These are phyloP conservation scores for Cymodocea nodosa DNA, from an alignment of 116 monocot species.

Conservation along the genomic window DNA sequence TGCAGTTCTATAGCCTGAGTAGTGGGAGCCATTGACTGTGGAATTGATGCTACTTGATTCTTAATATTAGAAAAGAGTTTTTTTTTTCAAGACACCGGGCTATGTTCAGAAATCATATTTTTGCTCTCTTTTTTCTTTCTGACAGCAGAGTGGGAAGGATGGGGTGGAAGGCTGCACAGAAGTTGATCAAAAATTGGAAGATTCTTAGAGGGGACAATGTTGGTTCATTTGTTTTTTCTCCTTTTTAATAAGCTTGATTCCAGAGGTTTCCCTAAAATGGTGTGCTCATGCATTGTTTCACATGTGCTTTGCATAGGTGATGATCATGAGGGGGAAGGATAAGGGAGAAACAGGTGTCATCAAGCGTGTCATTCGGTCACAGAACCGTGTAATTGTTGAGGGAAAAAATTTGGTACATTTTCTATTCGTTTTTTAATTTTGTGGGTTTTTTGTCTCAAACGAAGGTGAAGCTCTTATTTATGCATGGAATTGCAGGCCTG, in stretches of 20 bases:
- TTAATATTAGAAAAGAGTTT: no score
- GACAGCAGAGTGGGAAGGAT: slow-evolving; percentile 15
- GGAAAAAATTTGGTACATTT: slow-evolving; percentile 75
- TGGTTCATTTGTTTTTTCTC: neutral
- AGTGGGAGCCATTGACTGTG: no score
- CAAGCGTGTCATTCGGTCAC: slow-evolving; percentile 78
- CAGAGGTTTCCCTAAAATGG: neutral
- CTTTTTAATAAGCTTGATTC: neutral
- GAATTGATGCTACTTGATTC: no score
- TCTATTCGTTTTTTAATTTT: neutral
- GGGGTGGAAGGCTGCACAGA: slow-evolving; percentile 97
- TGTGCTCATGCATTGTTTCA: neutral
- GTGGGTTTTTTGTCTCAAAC: no score
- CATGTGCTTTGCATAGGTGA: slow-evolving; percentile 39
- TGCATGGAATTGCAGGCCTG: neutral
- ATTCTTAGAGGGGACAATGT: slow-evolving; percentile 91
- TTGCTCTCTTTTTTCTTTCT: no score
- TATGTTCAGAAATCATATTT: no score
- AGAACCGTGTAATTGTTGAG: slow-evolving; percentile 93
- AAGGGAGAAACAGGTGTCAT: slow-evolving; percentile 79
- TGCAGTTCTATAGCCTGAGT: no score
- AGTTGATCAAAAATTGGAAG: slow-evolving; percentile 78
- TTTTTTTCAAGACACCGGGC: no score
- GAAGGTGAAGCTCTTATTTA: neutral
- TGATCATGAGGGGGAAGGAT: slow-evolving; percentile 95